These are phyloP conservation scores for Phytophthora cactorum DNA, from an alignment of 352 stramenopile species.

Conservation along the genomic window DNA sequence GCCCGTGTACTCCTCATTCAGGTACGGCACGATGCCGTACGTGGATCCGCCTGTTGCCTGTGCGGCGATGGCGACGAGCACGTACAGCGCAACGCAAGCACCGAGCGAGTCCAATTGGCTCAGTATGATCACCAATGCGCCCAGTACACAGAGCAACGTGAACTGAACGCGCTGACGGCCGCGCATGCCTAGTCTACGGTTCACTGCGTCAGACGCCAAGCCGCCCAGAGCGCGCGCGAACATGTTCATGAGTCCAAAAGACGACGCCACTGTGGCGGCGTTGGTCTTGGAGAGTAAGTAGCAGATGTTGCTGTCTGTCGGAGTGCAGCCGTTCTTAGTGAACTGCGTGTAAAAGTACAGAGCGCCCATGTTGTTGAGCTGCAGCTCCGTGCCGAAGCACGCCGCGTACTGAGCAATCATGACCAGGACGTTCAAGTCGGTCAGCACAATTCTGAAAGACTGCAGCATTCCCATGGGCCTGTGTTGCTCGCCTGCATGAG, in stretches of 20 bases:
- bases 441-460: slow-evolving; percentile 63
- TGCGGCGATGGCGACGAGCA: slow-evolving; percentile 93
- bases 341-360: slow-evolving; percentile 95
- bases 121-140: slow-evolving; percentile 88
- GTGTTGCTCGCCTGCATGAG: slow-evolving; percentile 6
- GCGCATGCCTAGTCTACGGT: slow-evolving; percentile 86
- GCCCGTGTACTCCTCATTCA: slow-evolving; percentile 71
- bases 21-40: slow-evolving; percentile 78
- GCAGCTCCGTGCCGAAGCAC: slow-evolving; percentile 95
- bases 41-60: slow-evolving; percentile 81
- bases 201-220: slow-evolving; percentile 85
- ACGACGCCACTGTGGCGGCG: slow-evolving; percentile 88
- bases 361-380: slow-evolving; percentile 96
- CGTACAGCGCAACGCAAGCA: slow-evolving; percentile 83
- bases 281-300: slow-evolving; percentile 56
- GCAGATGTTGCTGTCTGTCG: slow-evolving; percentile 36
- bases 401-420: slow-evolving; percentile 94
- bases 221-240: slow-evolving; percentile 92
- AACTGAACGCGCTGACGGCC: slow-evolving; percentile 91
- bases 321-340: slow-evolving; percentile 53
- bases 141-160: slow-evolving; percentile 75
- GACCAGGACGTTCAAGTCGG: slow-evolving; percentile 92
- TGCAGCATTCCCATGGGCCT: slow-evolving; percentile 36
- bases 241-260: slow-evolving; percentile 96
- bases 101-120: slow-evolving; percentile 76